Base-by-base conservation (phyloP, 345 rosid species). In the Alliaria petiolata region DNA sequence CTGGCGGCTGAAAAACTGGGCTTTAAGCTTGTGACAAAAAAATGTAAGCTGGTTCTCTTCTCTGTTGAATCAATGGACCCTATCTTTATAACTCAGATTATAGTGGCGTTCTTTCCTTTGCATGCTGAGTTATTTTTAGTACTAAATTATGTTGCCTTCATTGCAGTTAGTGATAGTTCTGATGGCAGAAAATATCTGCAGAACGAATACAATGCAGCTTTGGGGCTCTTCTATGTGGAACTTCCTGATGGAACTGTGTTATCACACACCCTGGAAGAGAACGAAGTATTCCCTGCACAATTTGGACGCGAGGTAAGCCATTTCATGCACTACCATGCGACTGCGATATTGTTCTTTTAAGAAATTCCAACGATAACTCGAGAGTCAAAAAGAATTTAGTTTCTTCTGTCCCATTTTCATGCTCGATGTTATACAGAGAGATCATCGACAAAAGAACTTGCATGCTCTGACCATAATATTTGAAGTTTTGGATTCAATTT, bases 1-100 rank as follows among this genome's bases (percentile, higher is more conserved):
- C 76, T 90, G 71, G 98, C 98, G 51, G 90, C 95, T 47, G 86
- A 90, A 70, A 93, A 85, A 76, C 72, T 93, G 81, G 91, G 97
- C n/a, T 89, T 93, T 74, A 83, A 87, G 72, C 90, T 93, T 75
- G 77, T 76, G 36, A 62, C 80, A 3, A 71, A 44, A 52, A 85
- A 86, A 74, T 82, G 97, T 85, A 83, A 82, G 96, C 80, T 25
- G 26, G 71, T 49, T 31, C 22, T 35, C 20, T 47, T 26, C 52
- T 17, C 47, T 12, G 35, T 9, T 0, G 17, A 54, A 62, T 69
- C 8, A 3, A 4, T 42, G 43, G 35, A 62, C 50, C 14, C n/a
- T 26, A 16, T 60, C 26, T 15, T 26, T 14, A 30, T 31, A 49
- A 53, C 56, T 62, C 61, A 17, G 35, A 52, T 14, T 46, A 45